These are phyloP conservation scores for Citropsis articulata DNA, from an alignment of 345 rosid genomes.

Conservation along the genomic window DNA sequence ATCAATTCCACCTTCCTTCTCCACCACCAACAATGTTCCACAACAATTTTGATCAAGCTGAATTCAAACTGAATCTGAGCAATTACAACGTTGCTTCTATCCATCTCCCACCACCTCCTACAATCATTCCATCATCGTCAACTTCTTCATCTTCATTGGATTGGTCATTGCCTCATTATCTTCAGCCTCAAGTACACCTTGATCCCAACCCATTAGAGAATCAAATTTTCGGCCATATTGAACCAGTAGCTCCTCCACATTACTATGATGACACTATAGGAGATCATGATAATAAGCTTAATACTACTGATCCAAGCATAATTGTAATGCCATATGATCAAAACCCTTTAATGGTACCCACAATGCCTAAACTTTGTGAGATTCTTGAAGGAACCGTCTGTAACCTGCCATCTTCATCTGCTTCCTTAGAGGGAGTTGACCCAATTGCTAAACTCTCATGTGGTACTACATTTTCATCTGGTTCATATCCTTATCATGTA, in stretches of 20 bases:
- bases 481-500: constrained; percentile 18
- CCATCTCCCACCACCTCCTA: constrained; percentile 16
- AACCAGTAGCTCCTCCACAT: background rate
- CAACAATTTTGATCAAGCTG: constrained; percentile 45
- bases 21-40: constrained; percentile 41
- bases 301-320: constrained; percentile 23
- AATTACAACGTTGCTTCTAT: constrained; percentile 22
- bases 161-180: constrained; percentile 31
- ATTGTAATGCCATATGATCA: constrained; percentile 20
- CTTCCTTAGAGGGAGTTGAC: constrained; percentile 21
- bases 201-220: constrained; percentile 24
- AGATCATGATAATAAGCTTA: too few species aligned
- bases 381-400: constrained; percentile 44
- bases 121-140: constrained; percentile 6
- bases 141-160: constrained; percentile 25
- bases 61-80: constrained; percentile 31
- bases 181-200: constrained; percentile 15
- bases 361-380: constrained; percentile 55
- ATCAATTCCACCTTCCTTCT: constrained; percentile 33
- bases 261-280: background rate
- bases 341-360: constrained; percentile 15
- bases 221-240: constrained; percentile 23
- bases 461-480: constrained; percentile 19
- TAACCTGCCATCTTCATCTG: constrained; percentile 23
- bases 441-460: constrained; percentile 26